These are phyloP conservation scores for Coemansia sp. DNA, from an alignment of 192 early-diverging fungal species.

Conservation along the genomic window DNA sequence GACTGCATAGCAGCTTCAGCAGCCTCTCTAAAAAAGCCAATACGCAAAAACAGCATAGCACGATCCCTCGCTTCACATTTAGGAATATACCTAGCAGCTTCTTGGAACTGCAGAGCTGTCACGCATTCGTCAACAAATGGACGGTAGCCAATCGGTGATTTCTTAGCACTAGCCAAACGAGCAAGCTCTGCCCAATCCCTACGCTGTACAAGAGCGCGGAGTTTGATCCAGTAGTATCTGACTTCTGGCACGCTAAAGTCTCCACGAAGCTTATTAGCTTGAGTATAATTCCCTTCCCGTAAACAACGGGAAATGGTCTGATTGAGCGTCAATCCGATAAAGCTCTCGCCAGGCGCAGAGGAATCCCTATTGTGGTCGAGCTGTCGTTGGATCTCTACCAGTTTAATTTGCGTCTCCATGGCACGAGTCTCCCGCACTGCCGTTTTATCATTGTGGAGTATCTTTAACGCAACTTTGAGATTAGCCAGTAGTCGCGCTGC, in stretches of 20 bases:
- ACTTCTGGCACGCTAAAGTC: conserved; percentile 89
- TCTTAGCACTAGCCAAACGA: conserved; percentile 70
- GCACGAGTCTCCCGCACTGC: conserved; percentile 72
- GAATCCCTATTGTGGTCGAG: conserved; percentile 58
- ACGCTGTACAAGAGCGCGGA: conserved; percentile 74
- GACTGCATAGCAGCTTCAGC: conserved; percentile 63
- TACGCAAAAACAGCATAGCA: conserved; percentile 66
- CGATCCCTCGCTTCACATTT: conserved; percentile 64
- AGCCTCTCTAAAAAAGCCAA: conserved; percentile 72
- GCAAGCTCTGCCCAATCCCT: conserved; percentile 89
- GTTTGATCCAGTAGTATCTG: conserved; percentile 87
- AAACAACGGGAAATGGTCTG: conserved; percentile 86
- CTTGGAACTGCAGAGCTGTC: conserved; percentile 68
- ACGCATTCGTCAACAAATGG: conserved; percentile 84
- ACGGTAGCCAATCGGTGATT: conserved; percentile 76
- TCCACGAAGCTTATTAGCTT: conserved; percentile 73
- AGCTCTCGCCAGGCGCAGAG: conserved; percentile 50
- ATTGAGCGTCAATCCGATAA: conserved; percentile 73
- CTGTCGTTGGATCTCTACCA: conserved; percentile 70
- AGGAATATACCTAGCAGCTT: conserved; percentile 74
- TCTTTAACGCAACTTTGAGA: conserved; percentile 67
- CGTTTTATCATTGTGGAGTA: conserved; percentile 73
- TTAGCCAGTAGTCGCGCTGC: conserved; percentile 61
- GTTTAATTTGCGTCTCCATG: conserved; percentile 55
- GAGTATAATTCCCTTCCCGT: conserved; percentile 62